phyloP scores from a whole-genome alignment of 2,329 filamentous ascomycete species.

The Hypoxylon sp. region DNA sequence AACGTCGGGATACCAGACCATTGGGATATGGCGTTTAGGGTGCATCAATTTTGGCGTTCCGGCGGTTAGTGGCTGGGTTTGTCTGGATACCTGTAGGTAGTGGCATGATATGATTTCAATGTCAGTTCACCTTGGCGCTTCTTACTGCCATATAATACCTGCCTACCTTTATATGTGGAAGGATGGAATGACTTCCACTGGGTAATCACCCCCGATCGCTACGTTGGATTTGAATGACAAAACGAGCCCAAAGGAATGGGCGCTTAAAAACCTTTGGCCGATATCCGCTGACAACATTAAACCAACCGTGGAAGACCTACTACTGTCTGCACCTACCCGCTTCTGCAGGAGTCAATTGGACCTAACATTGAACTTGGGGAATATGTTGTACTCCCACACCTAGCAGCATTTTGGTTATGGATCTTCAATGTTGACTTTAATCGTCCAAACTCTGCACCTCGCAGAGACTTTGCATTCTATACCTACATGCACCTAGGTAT shows the following conservation, averaged over 20 bases:
- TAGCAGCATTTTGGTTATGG: neutral
- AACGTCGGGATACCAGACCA: neutral
- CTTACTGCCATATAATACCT: neutral
- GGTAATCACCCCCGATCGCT: neutral
- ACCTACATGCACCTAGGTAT: neutral
- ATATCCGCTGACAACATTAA: too few relatives aligned
- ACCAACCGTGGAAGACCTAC: too few relatives aligned
- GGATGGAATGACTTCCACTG: neutral
- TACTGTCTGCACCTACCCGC: too few relatives aligned
- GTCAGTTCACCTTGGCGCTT: neutral
- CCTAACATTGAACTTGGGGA: too few relatives aligned
- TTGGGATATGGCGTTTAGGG: conserved; percentile 12
- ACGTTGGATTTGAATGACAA: neutral
- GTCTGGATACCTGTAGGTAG: neutral
- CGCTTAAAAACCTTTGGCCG: too few relatives aligned
- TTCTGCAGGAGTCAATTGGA: conserved; percentile 4
- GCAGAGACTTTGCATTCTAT: neutral
- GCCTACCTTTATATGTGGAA: neutral
- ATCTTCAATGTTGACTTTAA: neutral
- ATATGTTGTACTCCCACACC: neutral
- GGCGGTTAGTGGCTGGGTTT: neutral
- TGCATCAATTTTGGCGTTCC: conserved; percentile 27
- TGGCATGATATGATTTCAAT: neutral
- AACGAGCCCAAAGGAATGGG: neutral
- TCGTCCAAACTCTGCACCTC: neutral